phyloP scores from a whole-genome alignment of 140 eudicot species.

The Oenanthe javanica region DNA sequence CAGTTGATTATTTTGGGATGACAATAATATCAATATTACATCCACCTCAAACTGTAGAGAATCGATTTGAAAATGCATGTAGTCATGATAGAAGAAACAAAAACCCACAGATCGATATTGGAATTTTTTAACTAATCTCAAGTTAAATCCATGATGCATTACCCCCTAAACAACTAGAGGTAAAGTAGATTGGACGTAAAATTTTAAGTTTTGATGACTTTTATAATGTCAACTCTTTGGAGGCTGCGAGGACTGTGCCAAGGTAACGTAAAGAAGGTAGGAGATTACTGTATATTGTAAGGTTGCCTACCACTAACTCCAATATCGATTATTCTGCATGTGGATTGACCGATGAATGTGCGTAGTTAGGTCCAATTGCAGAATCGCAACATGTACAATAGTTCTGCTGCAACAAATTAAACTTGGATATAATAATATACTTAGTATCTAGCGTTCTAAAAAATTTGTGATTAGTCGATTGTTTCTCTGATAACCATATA shows the following conservation, averaged over 20 bases:
- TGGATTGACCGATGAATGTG: constrained; percentile 6
- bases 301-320: background rate
- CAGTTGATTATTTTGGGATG: background rate
- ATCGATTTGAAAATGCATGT: background rate
- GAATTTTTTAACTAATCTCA: background rate
- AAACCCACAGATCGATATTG: background rate
- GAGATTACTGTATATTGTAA: background rate
- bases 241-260: background rate
- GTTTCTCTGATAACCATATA: no score
- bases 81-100: background rate
- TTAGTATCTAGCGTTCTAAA: no score
- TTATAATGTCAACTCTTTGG: background rate
- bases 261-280: background rate
- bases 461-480: no score
- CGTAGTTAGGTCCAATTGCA: background rate
- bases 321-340: background rate
- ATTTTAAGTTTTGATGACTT: background rate
- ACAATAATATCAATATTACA: no score
- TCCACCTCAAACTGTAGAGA: no score
- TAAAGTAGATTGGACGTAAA: background rate
- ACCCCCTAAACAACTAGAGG: background rate
- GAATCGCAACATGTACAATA: background rate
- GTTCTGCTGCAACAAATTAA: background rate
- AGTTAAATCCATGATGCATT: background rate
- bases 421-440: no score